Conservation (phyloP, 768 basidiomycete genomes). For the Xanthoconium stramineum region DNA sequence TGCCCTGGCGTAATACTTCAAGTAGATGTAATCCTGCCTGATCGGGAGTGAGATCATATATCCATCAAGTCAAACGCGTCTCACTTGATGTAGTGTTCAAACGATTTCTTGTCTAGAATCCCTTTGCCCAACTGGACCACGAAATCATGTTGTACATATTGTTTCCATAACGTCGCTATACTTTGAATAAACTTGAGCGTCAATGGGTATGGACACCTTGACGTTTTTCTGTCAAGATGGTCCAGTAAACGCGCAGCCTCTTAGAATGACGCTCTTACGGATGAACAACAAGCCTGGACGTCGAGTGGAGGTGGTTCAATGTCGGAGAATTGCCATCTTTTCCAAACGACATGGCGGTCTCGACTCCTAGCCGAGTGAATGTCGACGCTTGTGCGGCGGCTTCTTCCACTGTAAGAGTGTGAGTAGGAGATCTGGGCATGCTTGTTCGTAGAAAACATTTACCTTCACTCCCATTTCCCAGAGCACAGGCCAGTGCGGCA, state of each 20-base stretch:
- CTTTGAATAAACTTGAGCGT: background rate
- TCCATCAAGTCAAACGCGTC: background rate
- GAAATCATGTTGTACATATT: constrained; percentile 1
- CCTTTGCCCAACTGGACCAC: constrained; percentile 3
- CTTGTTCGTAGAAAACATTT: background rate
- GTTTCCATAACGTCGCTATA: constrained; percentile 1
- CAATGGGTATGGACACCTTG: background rate
- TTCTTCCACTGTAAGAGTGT: too few species aligned
- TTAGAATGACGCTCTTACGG: background rate
- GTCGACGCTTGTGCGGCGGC: background rate
- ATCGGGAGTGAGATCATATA: background rate
- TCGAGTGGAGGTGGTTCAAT: too few species aligned
- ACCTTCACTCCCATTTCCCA: background rate
- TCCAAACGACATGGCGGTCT: background rate
- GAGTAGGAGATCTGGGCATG: too few species aligned
- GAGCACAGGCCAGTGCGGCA: background rate
- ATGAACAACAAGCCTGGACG: background rate
- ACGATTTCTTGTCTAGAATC: background rate
- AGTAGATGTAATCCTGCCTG: constrained; percentile 3
- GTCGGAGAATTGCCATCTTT: too few species aligned
- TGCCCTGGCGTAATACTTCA: constrained; percentile 7
- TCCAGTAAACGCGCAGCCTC: background rate
- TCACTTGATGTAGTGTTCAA: constrained; percentile 4
- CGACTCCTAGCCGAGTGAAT: background rate
- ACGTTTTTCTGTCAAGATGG: background rate